Evolutionary conservation across 2,329 filamentous ascomycete genomes (phyloP), one percentile per base, ranked within the genome.

Genomic region (Diplodia sapinea): DNA sequence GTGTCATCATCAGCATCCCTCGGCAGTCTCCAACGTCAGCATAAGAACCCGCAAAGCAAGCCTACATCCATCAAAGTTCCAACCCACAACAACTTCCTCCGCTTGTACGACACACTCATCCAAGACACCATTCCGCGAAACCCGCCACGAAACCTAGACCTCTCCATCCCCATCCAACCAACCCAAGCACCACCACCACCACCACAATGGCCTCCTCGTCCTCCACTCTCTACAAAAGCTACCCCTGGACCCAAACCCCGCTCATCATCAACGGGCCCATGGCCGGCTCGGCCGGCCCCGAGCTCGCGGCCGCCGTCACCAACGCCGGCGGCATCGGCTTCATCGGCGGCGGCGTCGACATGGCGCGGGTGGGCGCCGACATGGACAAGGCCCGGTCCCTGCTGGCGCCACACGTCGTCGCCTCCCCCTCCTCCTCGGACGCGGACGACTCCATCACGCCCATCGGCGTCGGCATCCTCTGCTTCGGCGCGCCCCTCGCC

Each of bases 201-300:
- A 47, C 40, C 15, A n/a, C 40, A 1, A 47, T 17, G n/a, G n/a
- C 33, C 40, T 33, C 33, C 40, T 26, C 23, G 9, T 36, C 50
- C 4, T 61, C n/a, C 33, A 26, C 29, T 9, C 62, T 65, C n/a
- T 50, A 65, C 23, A 36, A 55, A 17, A n/a, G 1, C 13, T 65
- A 65, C 33, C 62, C 62, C 13, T 65, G 62, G 62, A 65, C 62
- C 4, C 51, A 31, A 15, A n/a, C 31, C 5, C 62, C 62, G 1
- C 17, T 65, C 20, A 43, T 65, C 49, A 47, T 47, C 49, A 65
- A 65, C 62, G 62, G 33, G 1, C 62, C 62, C n/a, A 65, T 65
- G 62, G 62, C 31, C 33, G 62, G 62, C 15, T 65, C 47, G 29
- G 62, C 62, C 1, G 62, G 62, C 13, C 62, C 62, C 0, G 33